Evolutionary conservation across 306 rosid species (phyloP).

Genomic region (Lotus japonicus): DNA sequence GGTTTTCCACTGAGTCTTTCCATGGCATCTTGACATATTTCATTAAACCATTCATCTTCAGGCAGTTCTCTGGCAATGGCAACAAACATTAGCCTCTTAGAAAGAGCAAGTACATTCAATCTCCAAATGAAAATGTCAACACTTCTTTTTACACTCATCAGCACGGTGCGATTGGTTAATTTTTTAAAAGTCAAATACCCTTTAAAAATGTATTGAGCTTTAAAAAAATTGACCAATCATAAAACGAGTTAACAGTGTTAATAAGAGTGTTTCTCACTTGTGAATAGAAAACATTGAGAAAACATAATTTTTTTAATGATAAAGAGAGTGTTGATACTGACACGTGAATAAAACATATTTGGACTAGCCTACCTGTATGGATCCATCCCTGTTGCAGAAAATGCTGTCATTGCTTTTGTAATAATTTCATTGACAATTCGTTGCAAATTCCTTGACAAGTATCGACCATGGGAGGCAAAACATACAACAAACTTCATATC

Average conservation of each 20-base stretch:
- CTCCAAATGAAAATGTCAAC: background rate
- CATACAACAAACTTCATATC: constrained; percentile 97
- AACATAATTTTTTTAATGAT: background rate
- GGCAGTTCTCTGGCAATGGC: constrained; percentile 69
- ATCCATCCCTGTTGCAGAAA: constrained; percentile 90
- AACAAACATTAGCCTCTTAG: background rate
- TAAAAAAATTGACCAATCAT: too few relatives aligned
- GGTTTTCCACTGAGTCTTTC: constrained; percentile 92
- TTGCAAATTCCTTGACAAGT: constrained; percentile 79
- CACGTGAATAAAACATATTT: background rate
- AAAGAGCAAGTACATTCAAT: background rate
- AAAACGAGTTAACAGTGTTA: too few relatives aligned
- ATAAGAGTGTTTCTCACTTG: background rate
- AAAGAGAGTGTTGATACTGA: background rate
- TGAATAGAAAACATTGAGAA: background rate
- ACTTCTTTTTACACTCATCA: too few relatives aligned
- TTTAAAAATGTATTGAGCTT: too few relatives aligned
- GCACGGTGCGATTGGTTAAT: too few relatives aligned
- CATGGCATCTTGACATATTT: constrained; percentile 74
- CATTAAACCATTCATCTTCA: constrained; percentile 93
- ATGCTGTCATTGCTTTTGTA: constrained; percentile 80
- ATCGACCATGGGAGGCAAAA: constrained; percentile 93
- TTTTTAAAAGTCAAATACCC: too few relatives aligned
- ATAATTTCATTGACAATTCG: constrained; percentile 82
- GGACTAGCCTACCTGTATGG: constrained; percentile 57